These are phyloP conservation scores for Grammothele lineata DNA, from an alignment of 768 basidiomycete genomes.

Conservation along the genomic window DNA sequence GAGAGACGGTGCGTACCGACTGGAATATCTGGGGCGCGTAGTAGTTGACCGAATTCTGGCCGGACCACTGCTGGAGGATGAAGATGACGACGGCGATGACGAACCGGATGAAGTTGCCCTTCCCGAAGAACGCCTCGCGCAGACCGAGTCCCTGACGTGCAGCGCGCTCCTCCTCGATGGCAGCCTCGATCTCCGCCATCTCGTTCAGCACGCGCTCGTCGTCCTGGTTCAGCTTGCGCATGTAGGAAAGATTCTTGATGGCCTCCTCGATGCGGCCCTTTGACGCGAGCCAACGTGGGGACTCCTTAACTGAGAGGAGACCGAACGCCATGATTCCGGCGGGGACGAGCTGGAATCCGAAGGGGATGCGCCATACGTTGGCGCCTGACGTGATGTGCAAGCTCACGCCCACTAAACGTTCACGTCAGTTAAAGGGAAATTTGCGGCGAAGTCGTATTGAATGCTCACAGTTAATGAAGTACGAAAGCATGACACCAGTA, in stretches of 20 bases:
- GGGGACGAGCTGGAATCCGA: constrained; percentile 74
- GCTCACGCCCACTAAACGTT: constrained; percentile 50
- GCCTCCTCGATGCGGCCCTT: constrained; percentile 54
- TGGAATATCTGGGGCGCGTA: constrained; percentile 74
- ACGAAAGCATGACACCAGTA: constrained; percentile 80
- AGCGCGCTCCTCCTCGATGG: constrained; percentile 67
- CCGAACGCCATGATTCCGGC: constrained; percentile 71
- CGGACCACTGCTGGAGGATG: constrained; percentile 78
- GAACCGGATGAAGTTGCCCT: constrained; percentile 81
- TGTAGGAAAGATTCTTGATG: constrained; percentile 55
- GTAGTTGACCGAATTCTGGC: constrained; percentile 78
- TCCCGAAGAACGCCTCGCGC: constrained; percentile 70
- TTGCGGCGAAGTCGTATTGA: not conserved
- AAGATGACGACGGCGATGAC: constrained; percentile 79
- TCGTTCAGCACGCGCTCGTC: constrained; percentile 50
- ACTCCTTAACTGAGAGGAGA: constrained; percentile 69
- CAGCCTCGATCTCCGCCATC: constrained; percentile 78
- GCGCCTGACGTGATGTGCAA: constrained; percentile 44
- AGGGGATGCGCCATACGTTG: constrained; percentile 66
- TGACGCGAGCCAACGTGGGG: constrained; percentile 73
- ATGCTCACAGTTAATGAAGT: constrained; percentile 71
- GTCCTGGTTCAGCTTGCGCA: constrained; percentile 44
- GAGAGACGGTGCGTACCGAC: constrained; percentile 38
- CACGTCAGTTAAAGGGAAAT: not conserved
- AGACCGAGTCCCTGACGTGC: constrained; percentile 59